Percentiles rank a stretch among this genome's conserved stretches.
Conservation (phyloP, 495 filamentous ascomycete genomes). For the Aspergillus sclerotiicarbonarius region DNA sequence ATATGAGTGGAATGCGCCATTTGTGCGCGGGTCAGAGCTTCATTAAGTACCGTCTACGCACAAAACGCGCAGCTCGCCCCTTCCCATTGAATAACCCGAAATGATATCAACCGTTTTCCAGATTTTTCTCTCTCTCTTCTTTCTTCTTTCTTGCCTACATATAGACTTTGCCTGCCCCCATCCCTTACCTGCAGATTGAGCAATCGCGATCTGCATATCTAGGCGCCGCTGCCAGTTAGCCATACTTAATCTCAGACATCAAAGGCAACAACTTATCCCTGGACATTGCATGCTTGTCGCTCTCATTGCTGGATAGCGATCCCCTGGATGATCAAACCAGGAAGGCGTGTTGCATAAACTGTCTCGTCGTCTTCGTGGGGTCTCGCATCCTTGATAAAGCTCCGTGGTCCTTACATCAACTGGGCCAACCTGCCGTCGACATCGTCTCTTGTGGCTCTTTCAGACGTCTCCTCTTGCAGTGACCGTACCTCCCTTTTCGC, state of each 20-base stretch:
- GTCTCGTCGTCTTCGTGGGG: background rate
- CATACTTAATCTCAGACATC: background rate
- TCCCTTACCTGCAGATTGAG: background rate
- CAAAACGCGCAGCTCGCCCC: slow-evolving; percentile 37
- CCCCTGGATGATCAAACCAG: background rate
- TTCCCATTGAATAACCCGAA: background rate
- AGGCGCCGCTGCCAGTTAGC: background rate
- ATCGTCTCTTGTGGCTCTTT: background rate
- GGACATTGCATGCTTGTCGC: background rate
- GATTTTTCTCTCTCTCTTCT: too few relatives aligned
- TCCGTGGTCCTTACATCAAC: background rate
- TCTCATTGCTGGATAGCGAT: background rate
- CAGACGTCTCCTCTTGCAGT: background rate
- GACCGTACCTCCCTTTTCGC: background rate
- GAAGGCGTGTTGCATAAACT: background rate
- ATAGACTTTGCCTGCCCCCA: background rate
- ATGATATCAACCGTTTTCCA: background rate
- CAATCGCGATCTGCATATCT: background rate
- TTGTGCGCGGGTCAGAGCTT: slow-evolving; percentile 38
- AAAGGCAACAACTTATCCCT: background rate
- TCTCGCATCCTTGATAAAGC: background rate
- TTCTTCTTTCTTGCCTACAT: background rate
- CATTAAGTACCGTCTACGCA: slow-evolving; percentile 26
- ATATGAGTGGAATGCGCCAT: slow-evolving; percentile 28
- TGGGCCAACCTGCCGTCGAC: background rate